Base-by-base conservation (phyloP, 1,284 basidiomycete species). In the Garcileccinum viscosum region DNA sequence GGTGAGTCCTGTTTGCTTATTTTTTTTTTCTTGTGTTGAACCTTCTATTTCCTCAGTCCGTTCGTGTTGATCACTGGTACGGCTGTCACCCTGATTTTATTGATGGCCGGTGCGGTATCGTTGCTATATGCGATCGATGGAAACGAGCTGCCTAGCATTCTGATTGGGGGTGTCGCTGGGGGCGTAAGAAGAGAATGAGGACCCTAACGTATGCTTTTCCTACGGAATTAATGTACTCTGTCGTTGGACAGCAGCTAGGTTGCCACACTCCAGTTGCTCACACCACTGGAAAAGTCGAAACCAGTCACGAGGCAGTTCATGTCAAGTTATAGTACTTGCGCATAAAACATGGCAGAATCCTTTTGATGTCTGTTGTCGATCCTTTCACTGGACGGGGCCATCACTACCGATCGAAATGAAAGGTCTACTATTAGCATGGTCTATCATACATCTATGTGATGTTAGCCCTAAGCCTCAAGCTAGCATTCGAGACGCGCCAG, bases 41-140 rank as follows among this genome's bases (percentile, higher is more conserved):
- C 7, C 53, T 11, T 14, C 27, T 27, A 30, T 47, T 40, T 35
- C 37, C 14, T 24, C 67, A 94, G 92, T 5, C 87, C 90, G 22
- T 95, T 95, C 73, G 89, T 91, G 30, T 85, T 95, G 59, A 81
- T 95, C 62, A 81, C 87, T 5, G 93, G 93, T 56, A 92, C 91
- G 1, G 85, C 86, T 24, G 79, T 94, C 67, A 85, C 86, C 3
- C 80, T 95, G 63, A 77, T 93, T 33, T 76, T 94, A 30, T 80
- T 94, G 69, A 83, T 90, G 32, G 85, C 84, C n/a, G 91, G 90
- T 6, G 90, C 92, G 5, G 81, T 94, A 37, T 87, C 86, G 4
- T 80, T 95, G 32, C 84, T 95, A 17, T 90, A 86, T 66, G 84
- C 82, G 12, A 84, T 93, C 58, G 92, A 90, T 35, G 81, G 81